phyloP scores from a whole-genome alignment of 164 flowering plant genomes.

The Chimonanthus salicifolius region DNA sequence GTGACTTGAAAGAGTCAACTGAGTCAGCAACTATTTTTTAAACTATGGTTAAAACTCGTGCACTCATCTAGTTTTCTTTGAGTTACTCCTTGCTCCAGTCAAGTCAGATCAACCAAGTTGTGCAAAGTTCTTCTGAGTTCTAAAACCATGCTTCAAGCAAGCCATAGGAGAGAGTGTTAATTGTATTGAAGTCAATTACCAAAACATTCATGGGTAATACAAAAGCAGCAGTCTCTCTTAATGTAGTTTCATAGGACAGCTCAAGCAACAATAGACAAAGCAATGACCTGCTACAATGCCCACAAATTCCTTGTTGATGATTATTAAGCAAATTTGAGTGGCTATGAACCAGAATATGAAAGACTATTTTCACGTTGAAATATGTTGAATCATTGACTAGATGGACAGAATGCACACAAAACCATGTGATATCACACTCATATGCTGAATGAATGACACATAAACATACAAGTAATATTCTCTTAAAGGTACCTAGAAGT shows the following conservation, averaged over 20 bases:
- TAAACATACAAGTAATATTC: no score
- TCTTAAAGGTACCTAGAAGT: not conserved
- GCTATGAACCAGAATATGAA: not conserved
- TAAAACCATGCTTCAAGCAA: no score
- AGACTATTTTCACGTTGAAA: no score
- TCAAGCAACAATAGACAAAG: not conserved
- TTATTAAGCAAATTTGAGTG: not conserved
- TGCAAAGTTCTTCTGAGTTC: not conserved
- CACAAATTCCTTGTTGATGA: not conserved
- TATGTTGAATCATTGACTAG: no score
- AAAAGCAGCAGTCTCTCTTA: not conserved
- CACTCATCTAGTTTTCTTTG: no score
- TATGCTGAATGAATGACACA: not conserved
- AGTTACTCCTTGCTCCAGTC: no score
- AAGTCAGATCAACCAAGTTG: not conserved
- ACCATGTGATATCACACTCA: not conserved
- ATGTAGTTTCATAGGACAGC: not conserved
- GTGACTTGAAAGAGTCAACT: no score
- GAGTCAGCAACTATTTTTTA: no score
- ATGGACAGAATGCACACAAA: not conserved
- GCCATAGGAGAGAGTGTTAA: no score
- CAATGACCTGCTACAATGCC: not conserved
- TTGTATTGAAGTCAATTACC: not conserved
- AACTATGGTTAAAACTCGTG: no score
- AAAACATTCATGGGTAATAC: not conserved